A percentile compares a stretch with the other conserved stretches of the same genome.
Evolutionary conservation across 176 grass and related monocot species (phyloP).

Genomic region (Avena atlantica): DNA sequence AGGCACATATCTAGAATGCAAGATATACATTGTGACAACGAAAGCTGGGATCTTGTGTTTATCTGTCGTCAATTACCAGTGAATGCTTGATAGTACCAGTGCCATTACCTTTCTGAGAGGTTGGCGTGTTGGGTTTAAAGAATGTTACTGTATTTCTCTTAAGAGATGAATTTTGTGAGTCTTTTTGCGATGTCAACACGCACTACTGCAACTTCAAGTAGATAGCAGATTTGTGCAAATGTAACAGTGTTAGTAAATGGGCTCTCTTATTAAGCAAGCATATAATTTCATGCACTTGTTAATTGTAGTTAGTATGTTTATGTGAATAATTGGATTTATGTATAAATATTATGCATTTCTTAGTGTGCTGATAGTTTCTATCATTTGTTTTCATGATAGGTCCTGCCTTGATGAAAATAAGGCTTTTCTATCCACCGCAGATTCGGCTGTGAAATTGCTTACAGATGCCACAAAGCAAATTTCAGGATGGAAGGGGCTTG

Average conservation of each 20-base stretch:
- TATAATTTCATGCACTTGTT: constrained; percentile 28
- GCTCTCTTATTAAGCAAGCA: constrained; percentile 5
- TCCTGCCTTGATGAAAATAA: constrained; percentile 92
- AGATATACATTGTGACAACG: not conserved
- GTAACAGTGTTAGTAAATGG: not conserved
- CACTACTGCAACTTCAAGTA: constrained; percentile 22
- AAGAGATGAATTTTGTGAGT: constrained; percentile 5
- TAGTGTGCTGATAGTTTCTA: constrained; percentile 30
- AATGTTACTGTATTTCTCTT: not conserved
- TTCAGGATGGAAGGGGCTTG: constrained; percentile 87
- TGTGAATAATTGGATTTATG: constrained; percentile 15
- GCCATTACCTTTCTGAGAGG: constrained; percentile 12
- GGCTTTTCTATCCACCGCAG: constrained; percentile 85
- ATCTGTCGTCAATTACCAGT: not conserved
- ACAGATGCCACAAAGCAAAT: constrained; percentile 73
- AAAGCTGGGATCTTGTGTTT: not conserved
- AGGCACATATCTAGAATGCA: not conserved
- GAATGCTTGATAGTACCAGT: not conserved
- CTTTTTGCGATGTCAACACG: not conserved
- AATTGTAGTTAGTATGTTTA: constrained; percentile 5
- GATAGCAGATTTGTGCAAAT: not conserved
- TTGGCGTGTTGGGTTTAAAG: not conserved
- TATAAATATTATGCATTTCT: constrained; percentile 23
- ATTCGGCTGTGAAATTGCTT: constrained; percentile 83
- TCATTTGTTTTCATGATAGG: constrained; percentile 55